phyloP scores from a whole-genome alignment of 108 stramenopile genomes.

The Cyclotella baltica region DNA sequence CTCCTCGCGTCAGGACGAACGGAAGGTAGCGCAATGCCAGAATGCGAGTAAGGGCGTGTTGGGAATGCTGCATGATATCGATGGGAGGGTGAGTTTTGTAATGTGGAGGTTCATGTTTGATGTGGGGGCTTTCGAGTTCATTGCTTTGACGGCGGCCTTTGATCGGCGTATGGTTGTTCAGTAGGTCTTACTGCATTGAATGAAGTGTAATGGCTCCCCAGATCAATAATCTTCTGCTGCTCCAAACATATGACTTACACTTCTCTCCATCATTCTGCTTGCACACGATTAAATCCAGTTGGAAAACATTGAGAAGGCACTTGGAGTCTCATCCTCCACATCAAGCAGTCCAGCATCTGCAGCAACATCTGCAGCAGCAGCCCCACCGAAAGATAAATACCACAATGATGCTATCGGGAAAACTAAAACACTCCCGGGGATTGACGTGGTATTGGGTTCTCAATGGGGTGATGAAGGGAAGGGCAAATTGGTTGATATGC shows the following conservation, averaged over 20 bases:
- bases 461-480: slow-evolving; percentile 99
- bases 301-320: slow-evolving; percentile 8
- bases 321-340: not conserved
- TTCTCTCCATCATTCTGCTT: not conserved
- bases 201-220: too few relatives aligned
- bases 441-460: slow-evolving; percentile 93
- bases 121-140: not conserved
- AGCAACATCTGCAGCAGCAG: not conserved
- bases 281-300: not conserved
- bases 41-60: not conserved
- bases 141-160: not conserved
- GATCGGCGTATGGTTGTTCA: not conserved
- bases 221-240: not conserved
- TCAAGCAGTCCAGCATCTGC: not conserved
- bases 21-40: not conserved
- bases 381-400: slow-evolving; percentile 3
- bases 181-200: too few relatives aligned
- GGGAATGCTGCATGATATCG: slow-evolving; percentile 6
- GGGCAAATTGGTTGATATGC: slow-evolving; percentile 98
- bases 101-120: not conserved
- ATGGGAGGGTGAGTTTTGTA: not conserved
- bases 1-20: not conserved
- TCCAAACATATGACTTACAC: not conserved
- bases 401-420: slow-evolving; percentile 21
- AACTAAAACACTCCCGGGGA: slow-evolving; percentile 55